A percentile compares a stretch with the other conserved stretches of the same genome.
These are phyloP conservation scores for Pueraria montana DNA, from an alignment of 306 rosid genomes.

Conservation along the genomic window DNA sequence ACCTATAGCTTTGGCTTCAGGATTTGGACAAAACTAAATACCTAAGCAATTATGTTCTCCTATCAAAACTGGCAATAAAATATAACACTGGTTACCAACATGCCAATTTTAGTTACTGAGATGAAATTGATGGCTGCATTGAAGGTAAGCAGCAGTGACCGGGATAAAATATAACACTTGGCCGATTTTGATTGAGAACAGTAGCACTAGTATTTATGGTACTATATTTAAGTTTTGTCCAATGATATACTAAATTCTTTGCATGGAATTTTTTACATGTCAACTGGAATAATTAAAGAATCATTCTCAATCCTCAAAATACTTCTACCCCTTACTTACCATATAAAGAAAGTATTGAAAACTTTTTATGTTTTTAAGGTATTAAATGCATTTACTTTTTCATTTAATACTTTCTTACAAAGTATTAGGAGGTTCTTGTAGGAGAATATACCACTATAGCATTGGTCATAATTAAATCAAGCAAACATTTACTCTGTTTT, in stretches of 20 bases:
- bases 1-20: constrained; percentile 3
- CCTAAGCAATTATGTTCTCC: neutral
- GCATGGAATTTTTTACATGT: constrained; percentile 20
- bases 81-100: neutral
- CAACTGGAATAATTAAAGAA: neutral
- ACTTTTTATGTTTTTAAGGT: neutral
- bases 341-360: neutral
- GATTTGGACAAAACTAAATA: neutral
- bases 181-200: neutral
- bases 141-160: neutral
- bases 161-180: neutral
- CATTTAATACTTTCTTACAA: neutral
- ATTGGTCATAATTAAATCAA: constrained; percentile 9
- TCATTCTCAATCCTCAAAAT: neutral
- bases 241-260: constrained; percentile 5
- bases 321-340: neutral
- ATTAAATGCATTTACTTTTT: neutral
- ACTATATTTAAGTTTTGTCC: neutral
- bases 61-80: neutral
- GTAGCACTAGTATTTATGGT: neutral
- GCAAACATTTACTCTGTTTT: constrained; percentile 15
- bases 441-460: neutral
- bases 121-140: neutral
- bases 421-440: neutral
- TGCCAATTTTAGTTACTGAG: neutral